Conservation (phyloP, 2,329 filamentous ascomycete species). For the Coniochaeta ligniaria region DNA sequence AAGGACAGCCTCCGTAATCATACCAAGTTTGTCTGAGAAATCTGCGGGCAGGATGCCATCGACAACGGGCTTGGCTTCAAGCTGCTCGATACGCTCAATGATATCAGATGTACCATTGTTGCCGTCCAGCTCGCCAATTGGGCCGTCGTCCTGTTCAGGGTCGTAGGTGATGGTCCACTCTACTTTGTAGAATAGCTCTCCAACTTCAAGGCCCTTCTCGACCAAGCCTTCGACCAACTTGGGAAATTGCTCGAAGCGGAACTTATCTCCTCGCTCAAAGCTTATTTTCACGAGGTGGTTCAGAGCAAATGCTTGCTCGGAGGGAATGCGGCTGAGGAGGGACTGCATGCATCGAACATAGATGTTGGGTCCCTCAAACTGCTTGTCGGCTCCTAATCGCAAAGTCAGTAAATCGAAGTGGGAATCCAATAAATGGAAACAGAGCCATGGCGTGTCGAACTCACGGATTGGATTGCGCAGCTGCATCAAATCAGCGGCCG, state of each 20-base stretch:
- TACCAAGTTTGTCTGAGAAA: constrained; percentile 63
- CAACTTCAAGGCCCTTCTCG: constrained; percentile 74
- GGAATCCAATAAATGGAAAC: neutral
- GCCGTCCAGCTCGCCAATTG: constrained; percentile 44
- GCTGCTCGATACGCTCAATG: constrained; percentile 60
- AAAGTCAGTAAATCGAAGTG: constrained; percentile 10
- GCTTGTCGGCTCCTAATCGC: constrained; percentile 8
- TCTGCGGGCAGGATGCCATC: constrained; percentile 67
- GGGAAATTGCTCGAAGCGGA: constrained; percentile 87
- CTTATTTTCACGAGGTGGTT: constrained; percentile 95
- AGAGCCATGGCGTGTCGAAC: neutral
- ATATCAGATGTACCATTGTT: constrained; percentile 64
- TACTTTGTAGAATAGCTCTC: constrained; percentile 72
- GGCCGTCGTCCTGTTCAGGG: constrained; percentile 41
- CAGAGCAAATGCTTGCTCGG: constrained; percentile 86
- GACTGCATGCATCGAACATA: constrained; percentile 84
- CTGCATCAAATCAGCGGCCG: constrained; percentile 28
- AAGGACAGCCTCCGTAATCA: constrained; percentile 78
- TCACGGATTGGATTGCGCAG: neutral
- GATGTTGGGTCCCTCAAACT: constrained; percentile 71
- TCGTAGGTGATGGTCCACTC: constrained; percentile 73
- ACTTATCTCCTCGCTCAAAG: constrained; percentile 89
- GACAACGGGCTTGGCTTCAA: constrained; percentile 52
- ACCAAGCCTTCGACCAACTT: constrained; percentile 82
- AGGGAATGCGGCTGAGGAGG: constrained; percentile 68